Evolutionary conservation across 2,329 filamentous ascomycete species (phyloP), one percentile per base, ranked within the genome.

Genomic region (Blumeria hordei): DNA sequence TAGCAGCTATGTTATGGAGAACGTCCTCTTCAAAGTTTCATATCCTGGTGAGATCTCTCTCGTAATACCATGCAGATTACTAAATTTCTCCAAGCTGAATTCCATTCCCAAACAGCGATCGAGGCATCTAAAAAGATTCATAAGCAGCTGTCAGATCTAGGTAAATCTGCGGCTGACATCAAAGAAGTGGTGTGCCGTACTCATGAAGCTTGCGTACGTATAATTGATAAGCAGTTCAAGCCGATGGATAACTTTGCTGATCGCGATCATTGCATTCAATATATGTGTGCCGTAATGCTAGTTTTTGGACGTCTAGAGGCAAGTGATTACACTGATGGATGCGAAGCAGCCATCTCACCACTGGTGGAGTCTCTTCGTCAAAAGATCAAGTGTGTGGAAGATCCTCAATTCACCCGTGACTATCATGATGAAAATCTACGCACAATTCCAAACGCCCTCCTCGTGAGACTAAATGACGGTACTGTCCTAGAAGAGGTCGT

Each of bases 201-300:
- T 8, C 92, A 98, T 73, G 92, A 98, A 72, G 92, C 92, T 57
- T 96, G 92, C 74, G 80, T 98, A 67, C 88, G 92, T 65, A 98
- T 98, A 72, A 98, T 98, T 65, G 92, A 98, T 78, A 98, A 98
- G 78, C 92, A 98, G 73, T 93, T 94, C 78, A 96, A 95, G 78
- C 82, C 88, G 63, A 94, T 98, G 86, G 88, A 95, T 75, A 98
- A 98, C 80, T 98, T 96, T 67, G 92, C 92, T 66, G 92, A 98
- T 72, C 88, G 92, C 66, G 92, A 98, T 71, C 92, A 98, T 78
- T 98, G 92, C 73, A 90, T 98, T 62, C 92, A 96, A 74, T 98
- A 98, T 79, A 98, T 98, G 92, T 85, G 87, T 67, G 75, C 88
- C 60, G 88, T 87, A 65, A 96, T 96, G 88, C 83, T 98, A 62